These are phyloP conservation scores for Erythrophleum ivorense DNA, from an alignment of 331 rosid genomes.

Conservation along the genomic window DNA sequence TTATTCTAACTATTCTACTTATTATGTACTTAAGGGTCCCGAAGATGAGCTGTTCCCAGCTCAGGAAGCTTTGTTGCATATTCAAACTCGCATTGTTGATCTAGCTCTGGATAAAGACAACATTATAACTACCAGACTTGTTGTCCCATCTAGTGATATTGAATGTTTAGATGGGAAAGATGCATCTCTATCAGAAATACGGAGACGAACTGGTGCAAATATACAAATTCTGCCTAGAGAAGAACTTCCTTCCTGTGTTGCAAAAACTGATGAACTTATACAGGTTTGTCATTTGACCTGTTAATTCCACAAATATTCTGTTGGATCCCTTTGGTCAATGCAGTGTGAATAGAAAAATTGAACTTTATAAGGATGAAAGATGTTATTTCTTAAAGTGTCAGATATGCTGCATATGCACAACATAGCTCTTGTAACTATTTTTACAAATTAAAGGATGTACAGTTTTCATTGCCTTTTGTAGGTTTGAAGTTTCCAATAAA, in stretches of 20 bases:
- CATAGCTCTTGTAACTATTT: conserved; percentile 19
- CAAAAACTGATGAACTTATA: conserved; percentile 75
- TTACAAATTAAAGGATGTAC: conserved; percentile 3
- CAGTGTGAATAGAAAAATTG: conserved; percentile 23
- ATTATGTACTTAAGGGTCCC: conserved; percentile 69
- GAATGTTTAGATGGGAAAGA: conserved; percentile 96
- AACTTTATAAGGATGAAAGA: conserved; percentile 30
- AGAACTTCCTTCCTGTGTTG: conserved; percentile 72
- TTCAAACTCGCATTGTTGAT: conserved; percentile 87
- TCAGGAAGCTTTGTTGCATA: conserved; percentile 97
- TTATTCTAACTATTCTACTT: conserved; percentile 43
- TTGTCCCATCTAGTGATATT: conserved; percentile 73
- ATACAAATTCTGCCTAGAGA: conserved; percentile 83
- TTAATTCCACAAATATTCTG: conserved; percentile 33
- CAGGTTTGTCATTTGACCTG: conserved; percentile 71
- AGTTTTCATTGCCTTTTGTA: neutral
- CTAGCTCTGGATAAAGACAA: conserved; percentile 79
- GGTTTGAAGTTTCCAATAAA: conserved; percentile 19
- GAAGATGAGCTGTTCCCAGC: conserved; percentile 98
- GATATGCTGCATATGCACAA: neutral
- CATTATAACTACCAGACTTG: conserved; percentile 82
- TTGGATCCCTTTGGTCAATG: conserved; percentile 23
- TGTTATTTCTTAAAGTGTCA: conserved; percentile 34
- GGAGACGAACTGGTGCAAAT: conserved; percentile 78
- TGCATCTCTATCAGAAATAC: conserved; percentile 75